Percentiles rank a stretch among this genome's conserved stretches.
phyloP scores from a whole-genome alignment of 768 basidiomycete genomes.

The Rhodotorula sphaerocarpa region DNA sequence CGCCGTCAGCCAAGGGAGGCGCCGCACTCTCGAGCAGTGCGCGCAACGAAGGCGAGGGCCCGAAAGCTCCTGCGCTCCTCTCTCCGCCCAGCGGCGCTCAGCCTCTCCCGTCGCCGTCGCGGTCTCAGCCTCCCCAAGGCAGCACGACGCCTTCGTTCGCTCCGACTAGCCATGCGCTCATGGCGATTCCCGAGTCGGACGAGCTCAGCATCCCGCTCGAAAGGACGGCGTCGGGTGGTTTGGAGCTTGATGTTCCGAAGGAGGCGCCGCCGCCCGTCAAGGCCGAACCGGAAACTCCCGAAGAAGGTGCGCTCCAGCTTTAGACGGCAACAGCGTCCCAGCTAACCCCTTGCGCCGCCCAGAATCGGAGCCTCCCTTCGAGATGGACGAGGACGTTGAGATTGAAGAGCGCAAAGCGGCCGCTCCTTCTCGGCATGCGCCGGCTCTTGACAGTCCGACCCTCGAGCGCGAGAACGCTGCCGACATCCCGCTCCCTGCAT shows the following conservation, averaged over 20 bases:
- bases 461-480: neutral
- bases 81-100: neutral
- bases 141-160: constrained; percentile 9
- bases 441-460: neutral
- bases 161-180: constrained; percentile 8
- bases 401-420: constrained; percentile 12
- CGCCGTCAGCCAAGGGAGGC: no score
- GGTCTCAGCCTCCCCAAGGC: neutral
- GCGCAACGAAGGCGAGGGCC: no score
- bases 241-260: no score
- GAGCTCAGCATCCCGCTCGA: constrained; percentile 11
- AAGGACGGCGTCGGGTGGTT: no score
- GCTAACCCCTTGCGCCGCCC: no score
- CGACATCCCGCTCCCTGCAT: neutral
- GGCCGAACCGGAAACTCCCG: neutral
- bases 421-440: neutral
- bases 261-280: no score
- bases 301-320: neutral
- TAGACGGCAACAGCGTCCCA: no score
- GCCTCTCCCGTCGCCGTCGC: no score
- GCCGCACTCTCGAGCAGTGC: neutral
- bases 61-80: neutral
- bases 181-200: constrained; percentile 28
- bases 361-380: constrained; percentile 14
- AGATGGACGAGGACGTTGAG: constrained; percentile 36